Evolutionary conservation across 768 basidiomycete species (phyloP), one percentile per base, ranked within the genome.

Genomic region (Rhizopogon sp.): DNA sequence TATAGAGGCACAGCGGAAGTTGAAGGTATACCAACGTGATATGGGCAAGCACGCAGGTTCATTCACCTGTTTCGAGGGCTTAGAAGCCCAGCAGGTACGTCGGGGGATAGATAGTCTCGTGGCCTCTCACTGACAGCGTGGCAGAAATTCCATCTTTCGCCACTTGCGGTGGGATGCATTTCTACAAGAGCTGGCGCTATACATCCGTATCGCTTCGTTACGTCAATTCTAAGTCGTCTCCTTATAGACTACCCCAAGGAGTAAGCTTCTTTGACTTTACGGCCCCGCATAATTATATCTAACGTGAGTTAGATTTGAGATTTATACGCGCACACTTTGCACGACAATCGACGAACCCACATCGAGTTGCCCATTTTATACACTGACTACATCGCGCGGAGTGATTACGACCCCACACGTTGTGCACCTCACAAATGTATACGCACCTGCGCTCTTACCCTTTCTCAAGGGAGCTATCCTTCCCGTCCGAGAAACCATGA

Each of bases 161-260:
- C 68, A 3, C 61, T 71, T 0, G 74, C 73, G 2, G 64, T 73
- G 1, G 87, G 85, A 0, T 79, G 78, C 55, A 74, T 88, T 42
- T 64, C 72, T 11, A 80, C 78, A 25, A 67, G 67, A 0, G 87
- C 81, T 2, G 87, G 84, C 1, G 82, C 87, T 0, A 68, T 85
- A 29, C 85, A 89, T 56, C 84, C 87, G 0, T 90, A 90, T 64
- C 81, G 84, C 17, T 74, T 87, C 31, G 80, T 88, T 11, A 87
- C 85, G 1, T 76, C 76, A 2, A 74, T 88, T 25, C 68, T 88
- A 20, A 58, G 70, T 13, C 79, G 79, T 43, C 76, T 87, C 1
- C 67, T 87, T 6, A 56, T 70, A 10, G 70, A 72, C n/a, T 76
- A 84, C 58, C 67, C 77, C 10, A 68, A 79, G 20, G 52, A 53